Conservation (phyloP, 805 yeast species). For the Nakazawaea wyomingensis region DNA sequence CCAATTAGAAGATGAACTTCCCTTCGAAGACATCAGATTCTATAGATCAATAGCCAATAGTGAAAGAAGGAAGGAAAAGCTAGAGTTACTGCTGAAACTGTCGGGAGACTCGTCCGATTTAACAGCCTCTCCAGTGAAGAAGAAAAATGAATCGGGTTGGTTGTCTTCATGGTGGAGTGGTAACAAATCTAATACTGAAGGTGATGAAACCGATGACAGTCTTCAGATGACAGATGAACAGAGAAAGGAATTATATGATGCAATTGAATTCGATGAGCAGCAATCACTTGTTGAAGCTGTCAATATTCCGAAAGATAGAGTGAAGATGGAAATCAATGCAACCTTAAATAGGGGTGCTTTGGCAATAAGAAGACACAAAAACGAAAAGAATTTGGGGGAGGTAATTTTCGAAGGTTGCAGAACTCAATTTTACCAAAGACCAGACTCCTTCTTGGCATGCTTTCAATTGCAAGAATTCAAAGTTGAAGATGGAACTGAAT, state of each 20-base stretch:
- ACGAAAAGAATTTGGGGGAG: slow-evolving; percentile 56
- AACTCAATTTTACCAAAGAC: slow-evolving; percentile 67
- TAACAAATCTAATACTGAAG: slow-evolving; percentile 14
- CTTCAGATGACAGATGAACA: slow-evolving; percentile 78
- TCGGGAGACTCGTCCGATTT: not conserved
- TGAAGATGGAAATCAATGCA: slow-evolving; percentile 62
- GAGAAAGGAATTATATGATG: slow-evolving; percentile 82
- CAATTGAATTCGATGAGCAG: slow-evolving; percentile 83
- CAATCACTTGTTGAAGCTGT: slow-evolving; percentile 44
- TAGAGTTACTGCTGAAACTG: slow-evolving; percentile 8
- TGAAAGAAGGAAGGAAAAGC: slow-evolving; percentile 55
- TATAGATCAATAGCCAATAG: slow-evolving; percentile 77
- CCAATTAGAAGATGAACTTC: slow-evolving; percentile 51
- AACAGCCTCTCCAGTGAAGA: slow-evolving; percentile 9
- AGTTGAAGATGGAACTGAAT: slow-evolving; percentile 81
- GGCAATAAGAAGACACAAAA: slow-evolving; percentile 42
- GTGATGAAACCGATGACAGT: slow-evolving; percentile 25
- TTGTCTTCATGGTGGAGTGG: slow-evolving; percentile 65
- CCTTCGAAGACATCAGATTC: slow-evolving; percentile 77
- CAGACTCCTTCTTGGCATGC: slow-evolving; percentile 67
- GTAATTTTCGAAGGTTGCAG: slow-evolving; percentile 79
- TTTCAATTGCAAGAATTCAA: slow-evolving; percentile 76
- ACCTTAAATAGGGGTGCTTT: slow-evolving; percentile 74
- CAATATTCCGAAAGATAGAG: slow-evolving; percentile 69
- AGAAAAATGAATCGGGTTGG: slow-evolving; percentile 48